Conservation (phyloP, 2,329 filamentous ascomycete genomes). For the Tolypocladium nubicola region DNA sequence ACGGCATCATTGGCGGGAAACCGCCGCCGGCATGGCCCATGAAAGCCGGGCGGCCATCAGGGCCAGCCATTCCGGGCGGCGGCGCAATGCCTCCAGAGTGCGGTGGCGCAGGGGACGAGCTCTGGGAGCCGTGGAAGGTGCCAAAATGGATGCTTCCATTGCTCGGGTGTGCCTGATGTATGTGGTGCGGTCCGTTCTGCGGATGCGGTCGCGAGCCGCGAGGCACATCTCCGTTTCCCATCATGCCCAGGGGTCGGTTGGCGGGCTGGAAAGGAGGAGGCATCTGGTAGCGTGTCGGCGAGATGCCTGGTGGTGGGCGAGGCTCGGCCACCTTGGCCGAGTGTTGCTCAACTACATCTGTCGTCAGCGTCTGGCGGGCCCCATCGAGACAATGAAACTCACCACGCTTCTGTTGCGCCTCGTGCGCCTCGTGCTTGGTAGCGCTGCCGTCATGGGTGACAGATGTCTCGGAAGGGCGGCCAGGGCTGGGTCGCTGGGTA, state of each 20-base stretch:
- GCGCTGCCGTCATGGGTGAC: neutral
- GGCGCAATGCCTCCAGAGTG: slow-evolving; percentile 35
- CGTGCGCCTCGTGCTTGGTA: slow-evolving; percentile 4
- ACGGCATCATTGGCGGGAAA: slow-evolving; percentile 27
- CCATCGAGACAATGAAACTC: neutral
- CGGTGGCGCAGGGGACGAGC: slow-evolving; percentile 45
- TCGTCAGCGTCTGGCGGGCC: slow-evolving; percentile 2
- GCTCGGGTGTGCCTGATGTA: slow-evolving; percentile 43
- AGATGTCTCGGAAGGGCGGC: slow-evolving; percentile 4
- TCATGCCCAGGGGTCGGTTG: slow-evolving; percentile 16
- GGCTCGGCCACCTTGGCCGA: slow-evolving; percentile 8
- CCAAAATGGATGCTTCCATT: slow-evolving; percentile 48
- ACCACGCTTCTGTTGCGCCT: slow-evolving; percentile 6
- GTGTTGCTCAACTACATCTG: slow-evolving; percentile 7
- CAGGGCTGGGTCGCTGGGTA: neutral
- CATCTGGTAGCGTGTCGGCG: slow-evolving; percentile 29
- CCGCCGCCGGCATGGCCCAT: slow-evolving; percentile 21
- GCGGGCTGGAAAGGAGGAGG: slow-evolving; percentile 31
- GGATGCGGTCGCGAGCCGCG: slow-evolving; percentile 20
- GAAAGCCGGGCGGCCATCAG: slow-evolving; percentile 21
- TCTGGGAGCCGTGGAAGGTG: slow-evolving; percentile 42
- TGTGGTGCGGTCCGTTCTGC: slow-evolving; percentile 21
- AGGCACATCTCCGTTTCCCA: slow-evolving; percentile 21
- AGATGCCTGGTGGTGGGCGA: slow-evolving; percentile 19
- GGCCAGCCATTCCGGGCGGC: slow-evolving; percentile 32